Base-by-base conservation (phyloP, 2,329 filamentous ascomycete genomes). In the Tolypocladium pustulatum region DNA sequence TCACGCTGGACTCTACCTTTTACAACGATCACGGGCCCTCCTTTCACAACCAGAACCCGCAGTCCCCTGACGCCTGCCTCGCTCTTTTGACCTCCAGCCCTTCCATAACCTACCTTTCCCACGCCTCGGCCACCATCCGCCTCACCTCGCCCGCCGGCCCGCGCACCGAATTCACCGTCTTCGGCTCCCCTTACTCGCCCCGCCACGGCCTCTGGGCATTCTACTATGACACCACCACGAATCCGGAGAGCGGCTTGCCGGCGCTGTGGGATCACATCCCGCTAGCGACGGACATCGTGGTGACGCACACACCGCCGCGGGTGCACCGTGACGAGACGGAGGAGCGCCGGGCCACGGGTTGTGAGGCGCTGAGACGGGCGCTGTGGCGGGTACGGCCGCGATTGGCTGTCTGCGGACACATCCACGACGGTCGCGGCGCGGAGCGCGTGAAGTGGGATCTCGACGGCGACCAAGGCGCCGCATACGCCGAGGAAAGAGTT, bases 341-440 rank as follows among this genome's bases (percentile, higher is more conserved):
- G 15, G 68, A 68, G 30, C 67, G 72, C 13, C 69, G 70, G 40
- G 69, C 74, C 3, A 72, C 73, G 30, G 88, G 88, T 2, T 91
- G 88, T 65, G 78, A 83, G 63, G 77, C 75, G 17, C 76, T 91
- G 17, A 72, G 79, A 10, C 73, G 75, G 56, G 77, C 79, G 0
- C 72, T 91, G 30, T 82, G 80, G 77, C 73, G 80, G 7, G 79
- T 88, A 3, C 77, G 85, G 43, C 88, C 89, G 6, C 75, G 76
- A 57, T 73, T 91, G 55, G 82, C 83, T 25, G 76, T 91, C 22
- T 91, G 85, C 66, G 88, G 89, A 0, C 89, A 91, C 69, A 81
- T 90, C 36, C 88, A 91, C 68, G 81, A 84, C 61, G 85, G 79
- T 4, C 76, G 88, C 63, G 88, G 88, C 15, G 83, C 78, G 12